Evolutionary conservation across 2,329 filamentous ascomycete species (phyloP), one percentile per base, ranked within the genome.

Genomic region (Spiromastix sp.): DNA sequence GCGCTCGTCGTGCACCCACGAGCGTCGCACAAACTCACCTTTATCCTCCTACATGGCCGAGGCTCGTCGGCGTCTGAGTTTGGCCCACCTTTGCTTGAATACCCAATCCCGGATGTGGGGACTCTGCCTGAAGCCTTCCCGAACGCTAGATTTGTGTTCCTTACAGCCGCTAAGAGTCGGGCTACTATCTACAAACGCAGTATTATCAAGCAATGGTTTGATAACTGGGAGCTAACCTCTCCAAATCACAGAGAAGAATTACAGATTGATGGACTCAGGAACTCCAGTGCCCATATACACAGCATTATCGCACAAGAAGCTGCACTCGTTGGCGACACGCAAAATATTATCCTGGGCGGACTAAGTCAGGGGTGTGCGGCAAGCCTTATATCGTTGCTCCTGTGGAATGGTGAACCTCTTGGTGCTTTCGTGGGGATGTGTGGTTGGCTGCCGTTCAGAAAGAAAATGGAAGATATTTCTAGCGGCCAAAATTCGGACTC

Each of bases 301-400:
- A 42, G 20, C 0, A 39, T 71, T 1, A 8, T 71, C 1, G n/a
- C n/a, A n/a, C 27, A 39, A 0, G 67, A 70, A 39, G 52, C 60
- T 1, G 45, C 34, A 1, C n/a, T 48, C 0, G 61, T 65, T 3
- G 55, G 54, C 0, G 20, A 42, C 2, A 42, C 54, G 0, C 34
- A 43, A 8, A 64, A 60, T 27, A 49, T 74, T 0, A 48, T 71
- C 1, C 41, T 75, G 0, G 64, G 66, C 25, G 71, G 71, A 0
- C 48, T 74, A n/a, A 74, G 72, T 32, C 71, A 74, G 42, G 72
- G 71, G 0, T 70, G 67, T 42, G 70, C 70, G 2, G 63, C 64
- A 27, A 51, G 58, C 0, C 39, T 74, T 38, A 46, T 60, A 12
- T 52, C 61, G 7, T 42, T 63, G 37, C 38, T 74, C 36, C 49